Base-by-base conservation (phyloP, 768 basidiomycete species). In the Mycena rosella region DNA sequence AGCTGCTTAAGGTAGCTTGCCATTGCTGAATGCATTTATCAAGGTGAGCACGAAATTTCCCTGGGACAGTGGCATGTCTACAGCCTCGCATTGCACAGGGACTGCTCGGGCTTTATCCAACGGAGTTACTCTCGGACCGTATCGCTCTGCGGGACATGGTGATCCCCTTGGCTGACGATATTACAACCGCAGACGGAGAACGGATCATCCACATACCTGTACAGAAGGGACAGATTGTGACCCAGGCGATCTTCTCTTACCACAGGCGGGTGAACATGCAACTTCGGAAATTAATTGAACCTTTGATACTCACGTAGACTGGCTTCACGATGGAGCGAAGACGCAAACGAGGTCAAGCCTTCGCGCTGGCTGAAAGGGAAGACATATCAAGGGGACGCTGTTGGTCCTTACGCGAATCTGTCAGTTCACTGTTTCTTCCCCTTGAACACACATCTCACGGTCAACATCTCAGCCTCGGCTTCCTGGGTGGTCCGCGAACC, bases 21-120 rank as follows among this genome's bases (percentile, higher is more conserved):
- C 67, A 5, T 53, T 65, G 5, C 36, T 72, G 26, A 72, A 69
- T 45, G 71, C 71, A 1, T 68, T 69, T 30, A 63, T 72, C 60
- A 72, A 72, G 59, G 71, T 69, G n/a, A 34, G 51, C 20, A 18
- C 15, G 6, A n/a, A 6, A 40, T 30, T 30, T 15, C 11, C 26
- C 13, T 27, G 26, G 6, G 6, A 11, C 32, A 34, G 11, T 5
- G 32, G n/a, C n/a, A n/a, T n/a, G 20, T 57, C 30, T 24, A 8
- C 20, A 7, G 18, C 27, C 52, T 29, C 26, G 3, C 9, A 36
- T 27, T 18, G n/a, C 34, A 22, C 26, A 71, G 71, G 70, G 68
- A 48, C 54, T 38, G 10, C 63, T 72, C n/a, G 38, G 70, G 18
- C 22, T 65, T 5, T 68, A 72, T 55, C 67, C 70, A 3, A 34